Percentiles rank a stretch among this genome's conserved stretches.
Conservation (phyloP, 2,329 filamentous ascomycete genomes). For the Pseudopyrenochaeta lycopersici region DNA sequence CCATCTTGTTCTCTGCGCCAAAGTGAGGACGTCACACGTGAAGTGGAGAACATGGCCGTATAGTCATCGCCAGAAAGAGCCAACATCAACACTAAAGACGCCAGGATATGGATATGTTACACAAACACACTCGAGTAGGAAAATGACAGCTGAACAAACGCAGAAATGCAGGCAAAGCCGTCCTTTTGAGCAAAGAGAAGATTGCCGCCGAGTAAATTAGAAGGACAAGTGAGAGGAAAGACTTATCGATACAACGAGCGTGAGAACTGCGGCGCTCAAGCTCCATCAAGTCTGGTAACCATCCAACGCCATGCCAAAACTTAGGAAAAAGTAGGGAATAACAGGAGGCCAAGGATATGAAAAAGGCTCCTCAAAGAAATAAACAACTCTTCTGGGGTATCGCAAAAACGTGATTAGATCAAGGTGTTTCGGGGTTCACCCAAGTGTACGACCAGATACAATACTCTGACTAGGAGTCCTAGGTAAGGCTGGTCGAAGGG, state of each 20-base stretch:
- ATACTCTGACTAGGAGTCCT: conserved; percentile 51
- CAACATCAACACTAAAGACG: conserved; percentile 18
- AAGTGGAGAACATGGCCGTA: conserved; percentile 16
- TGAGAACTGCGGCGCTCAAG: conserved; percentile 32
- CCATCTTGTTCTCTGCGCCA: conserved; percentile 15
- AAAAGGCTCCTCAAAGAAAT: conserved; percentile 13
- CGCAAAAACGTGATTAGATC: conserved; percentile 41
- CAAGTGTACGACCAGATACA: conserved; percentile 50
- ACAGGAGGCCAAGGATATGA: conserved; percentile 6
- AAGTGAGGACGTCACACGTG: conserved; percentile 14
- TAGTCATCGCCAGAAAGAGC: conserved; percentile 22
- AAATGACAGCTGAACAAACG: conserved; percentile 7
- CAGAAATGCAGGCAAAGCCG: conserved; percentile 42
- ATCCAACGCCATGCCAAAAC: conserved; percentile 46
- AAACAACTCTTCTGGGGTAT: conserved; percentile 47
- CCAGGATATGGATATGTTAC: conserved; percentile 43
- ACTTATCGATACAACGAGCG: conserved; percentile 43
- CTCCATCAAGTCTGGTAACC: conserved; percentile 21
- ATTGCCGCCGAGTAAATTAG: conserved; percentile 31
- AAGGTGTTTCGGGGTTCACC: conserved; percentile 31
- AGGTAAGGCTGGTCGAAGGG: conserved; percentile 40
- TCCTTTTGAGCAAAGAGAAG: conserved; percentile 31
- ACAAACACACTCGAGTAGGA: conserved; percentile 19
- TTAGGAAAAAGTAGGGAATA: conserved; percentile 14
- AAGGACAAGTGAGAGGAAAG: conserved; percentile 18